phyloP scores from a whole-genome alignment of 1,284 basidiomycete genomes.

The Taiwanofungus camphoratus region DNA sequence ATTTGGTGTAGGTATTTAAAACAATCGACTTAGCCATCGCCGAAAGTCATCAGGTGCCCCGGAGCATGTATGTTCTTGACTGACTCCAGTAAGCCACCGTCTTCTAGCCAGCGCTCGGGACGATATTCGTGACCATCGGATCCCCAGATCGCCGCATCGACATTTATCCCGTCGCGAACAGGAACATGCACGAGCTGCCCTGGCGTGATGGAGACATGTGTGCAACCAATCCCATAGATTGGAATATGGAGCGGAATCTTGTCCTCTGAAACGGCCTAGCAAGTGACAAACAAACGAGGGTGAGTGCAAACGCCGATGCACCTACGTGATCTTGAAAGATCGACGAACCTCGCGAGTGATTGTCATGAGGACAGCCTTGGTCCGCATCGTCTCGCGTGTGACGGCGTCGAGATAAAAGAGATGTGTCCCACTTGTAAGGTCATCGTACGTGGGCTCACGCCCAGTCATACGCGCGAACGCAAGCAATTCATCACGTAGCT shows the following conservation, averaged over 20 bases:
- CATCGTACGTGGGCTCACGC: conserved; percentile 19
- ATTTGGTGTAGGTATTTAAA: neutral
- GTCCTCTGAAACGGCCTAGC: conserved; percentile 24
- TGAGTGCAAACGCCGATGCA: conserved; percentile 1
- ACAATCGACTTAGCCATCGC: conserved; percentile 15
- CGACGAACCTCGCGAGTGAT: conserved; percentile 17
- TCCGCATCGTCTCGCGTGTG: conserved; percentile 31
- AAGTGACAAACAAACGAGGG: conserved; percentile 10
- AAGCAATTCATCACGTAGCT: conserved; percentile 24
- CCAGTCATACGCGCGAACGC: conserved; percentile 7
- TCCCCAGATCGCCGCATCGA: conserved; percentile 34
- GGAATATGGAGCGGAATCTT: conserved; percentile 37
- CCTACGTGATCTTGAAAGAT: conserved; percentile 18
- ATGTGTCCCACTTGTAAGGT: conserved; percentile 10
- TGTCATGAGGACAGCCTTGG: conserved; percentile 16
- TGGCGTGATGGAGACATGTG: conserved; percentile 23
- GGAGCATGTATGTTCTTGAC: conserved; percentile 10
- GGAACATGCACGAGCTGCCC: conserved; percentile 16
- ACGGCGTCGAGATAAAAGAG: conserved; percentile 54
- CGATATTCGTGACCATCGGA: conserved; percentile 36
- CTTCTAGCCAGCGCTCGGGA: conserved; percentile 35
- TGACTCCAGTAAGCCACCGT: conserved; percentile 22
- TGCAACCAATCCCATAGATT: conserved; percentile 25
- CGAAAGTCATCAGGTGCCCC: conserved; percentile 18
- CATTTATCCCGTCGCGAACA: conserved; percentile 19